phyloP scores from a whole-genome alignment of 352 stramenopile genomes.

The Poterioochromonas sp. region DNA sequence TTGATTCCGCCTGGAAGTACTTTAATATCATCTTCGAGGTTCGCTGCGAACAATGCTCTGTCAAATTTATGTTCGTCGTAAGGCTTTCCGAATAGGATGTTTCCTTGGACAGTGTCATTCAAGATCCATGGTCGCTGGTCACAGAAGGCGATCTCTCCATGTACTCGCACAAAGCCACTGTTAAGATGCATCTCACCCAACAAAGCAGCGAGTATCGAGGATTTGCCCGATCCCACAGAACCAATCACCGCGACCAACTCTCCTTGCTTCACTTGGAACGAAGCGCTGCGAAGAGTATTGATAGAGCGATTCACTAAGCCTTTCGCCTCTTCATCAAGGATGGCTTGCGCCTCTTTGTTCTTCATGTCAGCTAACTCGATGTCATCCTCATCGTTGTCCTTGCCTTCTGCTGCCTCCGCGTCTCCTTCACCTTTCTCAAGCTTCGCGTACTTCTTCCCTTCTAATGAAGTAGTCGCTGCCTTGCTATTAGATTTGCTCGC shows the following conservation, averaged over 20 bases:
- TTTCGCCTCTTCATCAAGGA: too few relatives aligned
- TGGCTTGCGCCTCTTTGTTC: too few relatives aligned
- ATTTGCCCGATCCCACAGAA: constrained; percentile 84
- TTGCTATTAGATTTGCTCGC: too few relatives aligned
- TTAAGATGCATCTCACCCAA: constrained; percentile 62
- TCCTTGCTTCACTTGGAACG: constrained; percentile 47
- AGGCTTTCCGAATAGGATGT: constrained; percentile 58
- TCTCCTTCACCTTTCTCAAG: not conserved
- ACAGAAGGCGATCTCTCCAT: not conserved
- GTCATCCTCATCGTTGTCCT: not conserved
- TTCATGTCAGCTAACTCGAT: not conserved
- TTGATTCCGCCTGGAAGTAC: constrained; percentile 78
- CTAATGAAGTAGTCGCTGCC: too few relatives aligned
- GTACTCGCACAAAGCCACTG: not conserved
- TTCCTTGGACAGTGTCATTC: not conserved
- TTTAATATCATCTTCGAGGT: constrained; percentile 69
- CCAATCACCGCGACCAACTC: constrained; percentile 84
- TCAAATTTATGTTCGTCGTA: constrained; percentile 47
- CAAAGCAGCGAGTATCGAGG: constrained; percentile 81
- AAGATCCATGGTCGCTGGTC: constrained; percentile 5
- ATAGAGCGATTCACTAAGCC: not conserved
- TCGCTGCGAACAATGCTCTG: not conserved
- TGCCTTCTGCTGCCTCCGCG: not conserved
- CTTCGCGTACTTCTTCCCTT: too few relatives aligned
- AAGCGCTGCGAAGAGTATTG: not conserved